Evolutionary conservation across 2,329 filamentous ascomycete genomes (phyloP).

Genomic region (Proliferodiscus dingleyae): DNA sequence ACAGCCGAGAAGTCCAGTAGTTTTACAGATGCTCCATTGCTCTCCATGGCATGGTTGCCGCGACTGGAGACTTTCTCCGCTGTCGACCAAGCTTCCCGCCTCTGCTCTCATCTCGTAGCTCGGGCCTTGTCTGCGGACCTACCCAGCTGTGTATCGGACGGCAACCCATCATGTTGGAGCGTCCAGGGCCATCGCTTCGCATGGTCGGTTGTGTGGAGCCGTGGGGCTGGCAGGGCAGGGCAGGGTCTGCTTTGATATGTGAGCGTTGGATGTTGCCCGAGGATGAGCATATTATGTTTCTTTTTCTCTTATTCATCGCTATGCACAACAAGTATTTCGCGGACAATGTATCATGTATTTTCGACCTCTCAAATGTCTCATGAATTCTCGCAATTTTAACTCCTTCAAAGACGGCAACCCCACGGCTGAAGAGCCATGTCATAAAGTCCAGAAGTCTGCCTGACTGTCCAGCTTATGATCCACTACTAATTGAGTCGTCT

Average conservation of each 20-base stretch:
- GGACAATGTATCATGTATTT: conserved; percentile 1
- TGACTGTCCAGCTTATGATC: background rate
- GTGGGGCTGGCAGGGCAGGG: conserved; percentile 6
- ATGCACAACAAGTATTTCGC: background rate
- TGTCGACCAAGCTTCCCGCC: background rate
- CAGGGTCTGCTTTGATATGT: background rate
- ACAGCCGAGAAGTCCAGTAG: conserved; percentile 9
- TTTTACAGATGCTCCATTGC: conserved; percentile 3
- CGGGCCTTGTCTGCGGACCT: background rate
- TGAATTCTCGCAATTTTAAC: no score
- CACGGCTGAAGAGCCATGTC: no score
- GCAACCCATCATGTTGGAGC: conserved; percentile 1
- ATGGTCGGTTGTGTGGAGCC: conserved; percentile 1
- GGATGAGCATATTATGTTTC: background rate
- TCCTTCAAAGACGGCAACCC: no score
- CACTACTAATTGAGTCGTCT: conserved; percentile 1
- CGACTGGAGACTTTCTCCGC: background rate
- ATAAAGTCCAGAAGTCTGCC: background rate
- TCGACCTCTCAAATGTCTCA: no score
- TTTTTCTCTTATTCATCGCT: conserved; percentile 1
- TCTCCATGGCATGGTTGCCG: background rate
- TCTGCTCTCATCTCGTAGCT: background rate
- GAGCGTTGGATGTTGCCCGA: background rate
- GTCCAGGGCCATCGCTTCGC: conserved; percentile 1
- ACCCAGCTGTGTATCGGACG: conserved; percentile 2